These are phyloP conservation scores for Clarireedia sp. DNA, from an alignment of 2,329 filamentous ascomycete species.

Conservation along the genomic window DNA sequence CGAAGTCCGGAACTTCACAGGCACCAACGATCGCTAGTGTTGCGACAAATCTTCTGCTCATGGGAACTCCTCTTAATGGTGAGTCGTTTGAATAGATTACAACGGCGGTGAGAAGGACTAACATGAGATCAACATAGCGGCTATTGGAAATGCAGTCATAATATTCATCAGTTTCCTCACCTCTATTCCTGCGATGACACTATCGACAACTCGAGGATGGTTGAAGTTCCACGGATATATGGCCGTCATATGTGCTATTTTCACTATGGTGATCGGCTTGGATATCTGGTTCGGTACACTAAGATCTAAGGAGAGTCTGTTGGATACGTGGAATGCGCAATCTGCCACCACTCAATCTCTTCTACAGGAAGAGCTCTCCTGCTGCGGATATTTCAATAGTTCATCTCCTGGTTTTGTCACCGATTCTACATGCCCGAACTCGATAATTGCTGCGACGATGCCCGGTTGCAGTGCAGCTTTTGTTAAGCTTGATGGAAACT, in stretches of 20 bases:
- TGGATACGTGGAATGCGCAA: slow-evolving; percentile 52
- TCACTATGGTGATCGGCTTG: slow-evolving; percentile 58
- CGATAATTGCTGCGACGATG: slow-evolving; percentile 61
- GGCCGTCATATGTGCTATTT: slow-evolving; percentile 51
- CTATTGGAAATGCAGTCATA: slow-evolving; percentile 63
- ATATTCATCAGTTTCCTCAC: slow-evolving; percentile 63
- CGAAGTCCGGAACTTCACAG: slow-evolving; percentile 35
- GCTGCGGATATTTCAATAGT: slow-evolving; percentile 73
- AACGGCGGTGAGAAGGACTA: neutral
- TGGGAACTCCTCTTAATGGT: slow-evolving; percentile 46
- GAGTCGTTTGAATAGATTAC: slow-evolving; percentile 20
- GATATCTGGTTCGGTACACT: slow-evolving; percentile 68
- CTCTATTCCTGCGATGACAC: slow-evolving; percentile 63
- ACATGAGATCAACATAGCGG: slow-evolving; percentile 38
- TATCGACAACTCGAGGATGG: slow-evolving; percentile 57
- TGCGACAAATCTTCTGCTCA: slow-evolving; percentile 43
- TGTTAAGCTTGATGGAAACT: slow-evolving; percentile 59
- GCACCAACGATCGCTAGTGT: slow-evolving; percentile 40
- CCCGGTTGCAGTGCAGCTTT: slow-evolving; percentile 63
- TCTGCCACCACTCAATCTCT: slow-evolving; percentile 52
- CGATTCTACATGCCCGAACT: slow-evolving; percentile 59
- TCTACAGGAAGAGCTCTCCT: slow-evolving; percentile 67
- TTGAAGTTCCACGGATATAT: slow-evolving; percentile 63
- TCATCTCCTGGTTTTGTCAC: slow-evolving; percentile 63
- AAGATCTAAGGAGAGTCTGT: slow-evolving; percentile 55